Evolutionary conservation across 2,329 filamentous ascomycete genomes (phyloP).

Genomic region (Penicillium sp.): DNA sequence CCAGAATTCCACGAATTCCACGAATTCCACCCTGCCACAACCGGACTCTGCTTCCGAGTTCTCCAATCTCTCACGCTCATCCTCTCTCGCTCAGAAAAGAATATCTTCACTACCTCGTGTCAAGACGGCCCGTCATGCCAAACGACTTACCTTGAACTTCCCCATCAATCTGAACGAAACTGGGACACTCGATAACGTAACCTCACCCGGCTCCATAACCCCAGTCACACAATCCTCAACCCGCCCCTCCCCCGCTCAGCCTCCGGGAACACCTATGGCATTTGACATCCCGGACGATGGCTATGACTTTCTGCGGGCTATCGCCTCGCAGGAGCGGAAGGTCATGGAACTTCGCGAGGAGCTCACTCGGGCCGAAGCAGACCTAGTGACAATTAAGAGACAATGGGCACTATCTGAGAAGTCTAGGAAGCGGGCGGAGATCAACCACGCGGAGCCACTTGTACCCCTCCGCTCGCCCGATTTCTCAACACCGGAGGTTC

Average conservation of each 20-base stretch:
- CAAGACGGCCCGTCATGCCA: slow-evolving; percentile 42
- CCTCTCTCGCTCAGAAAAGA: slow-evolving; percentile 25
- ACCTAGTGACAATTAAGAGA: slow-evolving; percentile 74
- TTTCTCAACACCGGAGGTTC: slow-evolving; percentile 12
- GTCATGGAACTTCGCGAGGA: slow-evolving; percentile 92
- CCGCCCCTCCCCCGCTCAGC: slow-evolving; percentile 32
- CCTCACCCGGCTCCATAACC: slow-evolving; percentile 36
- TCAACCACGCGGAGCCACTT: slow-evolving; percentile 60
- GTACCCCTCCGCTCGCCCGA: slow-evolving; percentile 53
- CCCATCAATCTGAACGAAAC: slow-evolving; percentile 40
- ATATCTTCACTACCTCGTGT: slow-evolving; percentile 32
- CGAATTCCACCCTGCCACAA: slow-evolving; percentile 16
- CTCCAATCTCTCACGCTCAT: slow-evolving; percentile 3
- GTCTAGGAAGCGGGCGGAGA: slow-evolving; percentile 70
- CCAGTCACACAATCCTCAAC: slow-evolving; percentile 35
- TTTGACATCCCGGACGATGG: slow-evolving; percentile 50
- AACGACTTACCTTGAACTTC: slow-evolving; percentile 50
- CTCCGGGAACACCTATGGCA: slow-evolving; percentile 27
- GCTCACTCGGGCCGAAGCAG: slow-evolving; percentile 74
- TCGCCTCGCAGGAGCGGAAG: slow-evolving; percentile 86
- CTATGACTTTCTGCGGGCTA: slow-evolving; percentile 76
- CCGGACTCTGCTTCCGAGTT: slow-evolving; percentile 19
- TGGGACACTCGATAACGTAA: slow-evolving; percentile 22
- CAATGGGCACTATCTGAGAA: slow-evolving; percentile 79
- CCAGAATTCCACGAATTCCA: slow-evolving; percentile 24